Evolutionary conservation across 2,329 filamentous ascomycete species (phyloP).

Genomic region (Diaporthe ampelina): DNA sequence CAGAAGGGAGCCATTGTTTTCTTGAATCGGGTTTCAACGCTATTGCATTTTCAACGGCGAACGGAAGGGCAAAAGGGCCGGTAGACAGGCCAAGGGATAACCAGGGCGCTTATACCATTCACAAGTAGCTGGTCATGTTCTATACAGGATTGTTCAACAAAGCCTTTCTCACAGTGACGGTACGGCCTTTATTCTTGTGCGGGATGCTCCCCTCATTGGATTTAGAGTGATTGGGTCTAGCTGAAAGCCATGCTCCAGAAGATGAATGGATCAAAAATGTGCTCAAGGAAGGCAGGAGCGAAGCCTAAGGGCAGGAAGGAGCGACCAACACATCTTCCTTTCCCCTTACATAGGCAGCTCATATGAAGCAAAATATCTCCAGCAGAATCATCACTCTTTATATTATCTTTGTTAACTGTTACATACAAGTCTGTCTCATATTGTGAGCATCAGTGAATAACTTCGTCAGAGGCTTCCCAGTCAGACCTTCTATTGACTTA

Average conservation of each 20-base stretch:
- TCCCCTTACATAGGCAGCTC: background rate
- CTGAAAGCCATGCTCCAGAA: background rate
- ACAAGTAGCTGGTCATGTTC: slow-evolving; percentile 25
- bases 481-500: too few relatives aligned
- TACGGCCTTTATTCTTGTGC: too few relatives aligned
- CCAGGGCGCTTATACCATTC: slow-evolving; percentile 1
- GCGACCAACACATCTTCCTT: background rate
- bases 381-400: background rate
- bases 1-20: background rate
- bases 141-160: background rate
- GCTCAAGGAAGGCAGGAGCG: background rate
- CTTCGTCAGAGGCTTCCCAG: too few relatives aligned
- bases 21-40: background rate
- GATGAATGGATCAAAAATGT: background rate
- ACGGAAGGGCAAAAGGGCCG: background rate
- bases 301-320: background rate
- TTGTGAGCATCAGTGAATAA: too few relatives aligned
- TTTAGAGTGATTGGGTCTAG: background rate
- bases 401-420: background rate
- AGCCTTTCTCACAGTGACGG: background rate
- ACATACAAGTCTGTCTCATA: background rate
- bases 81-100: background rate
- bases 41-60: slow-evolving; percentile 33
- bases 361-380: background rate
- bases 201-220: background rate